A percentile compares a stretch with the other conserved stretches of the same genome.
These are phyloP conservation scores for Aphanomyces invadans DNA, from an alignment of 352 stramenopile genomes.

Conservation along the genomic window DNA sequence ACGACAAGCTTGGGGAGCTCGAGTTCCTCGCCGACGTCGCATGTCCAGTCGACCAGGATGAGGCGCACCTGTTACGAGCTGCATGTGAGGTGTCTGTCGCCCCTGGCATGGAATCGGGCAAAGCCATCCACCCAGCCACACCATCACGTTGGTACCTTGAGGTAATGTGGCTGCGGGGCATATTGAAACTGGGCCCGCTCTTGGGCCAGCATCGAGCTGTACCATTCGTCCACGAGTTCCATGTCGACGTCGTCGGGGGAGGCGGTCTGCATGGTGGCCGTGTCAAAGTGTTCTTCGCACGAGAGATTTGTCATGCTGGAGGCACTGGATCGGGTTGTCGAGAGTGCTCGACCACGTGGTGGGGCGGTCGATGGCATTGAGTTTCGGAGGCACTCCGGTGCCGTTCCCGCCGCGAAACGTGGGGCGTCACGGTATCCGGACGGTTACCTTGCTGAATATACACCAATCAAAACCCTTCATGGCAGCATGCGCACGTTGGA, in stretches of 20 bases:
- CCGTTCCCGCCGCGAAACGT: background rate
- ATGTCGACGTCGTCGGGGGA: background rate
- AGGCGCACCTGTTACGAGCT: conserved; percentile 2
- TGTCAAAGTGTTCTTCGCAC: conserved; percentile 71
- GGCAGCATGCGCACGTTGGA: background rate
- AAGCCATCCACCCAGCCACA: too few species aligned
- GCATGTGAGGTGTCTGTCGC: background rate
- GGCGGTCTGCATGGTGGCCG: conserved; percentile 25
- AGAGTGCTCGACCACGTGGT: background rate
- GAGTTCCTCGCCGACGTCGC: conserved; percentile 76
- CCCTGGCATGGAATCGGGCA: too few species aligned
- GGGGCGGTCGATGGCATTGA: conserved; percentile 16
- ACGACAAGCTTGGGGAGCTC: conserved; percentile 75
- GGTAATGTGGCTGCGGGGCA: conserved; percentile 2
- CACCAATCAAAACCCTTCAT: conserved; percentile 1
- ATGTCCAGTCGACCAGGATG: conserved; percentile 58
- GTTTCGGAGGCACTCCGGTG: background rate
- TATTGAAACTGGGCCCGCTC: conserved; percentile 13
- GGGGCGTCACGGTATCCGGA: background rate
- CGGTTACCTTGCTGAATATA: background rate
- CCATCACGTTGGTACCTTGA: conserved; percentile 2
- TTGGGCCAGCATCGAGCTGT: conserved; percentile 20
- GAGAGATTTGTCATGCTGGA: conserved; percentile 38
- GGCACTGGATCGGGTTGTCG: conserved; percentile 22
- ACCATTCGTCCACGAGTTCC: conserved; percentile 22